A percentile compares a stretch with the other conserved stretches of the same genome.
phyloP scores from a whole-genome alignment of 2,329 filamentous ascomycete genomes.

The Trichoderma gracile region DNA sequence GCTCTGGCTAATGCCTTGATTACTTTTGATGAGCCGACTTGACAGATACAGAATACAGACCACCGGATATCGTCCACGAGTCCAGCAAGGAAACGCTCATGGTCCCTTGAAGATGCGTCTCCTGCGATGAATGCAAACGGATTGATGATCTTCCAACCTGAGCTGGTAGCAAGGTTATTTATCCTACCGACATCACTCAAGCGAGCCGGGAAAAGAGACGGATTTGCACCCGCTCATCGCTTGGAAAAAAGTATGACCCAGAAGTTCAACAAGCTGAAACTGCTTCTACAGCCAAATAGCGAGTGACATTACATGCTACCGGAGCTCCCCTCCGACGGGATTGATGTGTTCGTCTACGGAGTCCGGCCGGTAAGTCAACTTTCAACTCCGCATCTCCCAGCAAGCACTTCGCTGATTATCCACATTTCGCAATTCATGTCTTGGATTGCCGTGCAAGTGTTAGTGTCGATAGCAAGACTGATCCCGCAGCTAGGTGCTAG shows the following conservation, averaged over 20 bases:
- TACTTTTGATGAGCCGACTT: neutral
- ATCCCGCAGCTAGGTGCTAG: neutral
- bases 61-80: neutral
- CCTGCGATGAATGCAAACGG: neutral
- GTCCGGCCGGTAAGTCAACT: neutral
- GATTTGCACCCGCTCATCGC: neutral
- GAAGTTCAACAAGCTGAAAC: neutral
- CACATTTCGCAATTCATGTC: constrained; percentile 11
- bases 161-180: neutral
- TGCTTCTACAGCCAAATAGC: neutral
- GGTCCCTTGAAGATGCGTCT: neutral
- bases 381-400: constrained; percentile 1
- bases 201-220: neutral
- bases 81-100: no score
- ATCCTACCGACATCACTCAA: neutral
- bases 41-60: no score
- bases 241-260: neutral
- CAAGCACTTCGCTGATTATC: constrained; percentile 1
- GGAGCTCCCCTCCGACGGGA: neutral
- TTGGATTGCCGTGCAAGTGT: neutral
- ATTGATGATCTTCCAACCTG: neutral
- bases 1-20: neutral
- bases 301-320: neutral
- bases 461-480: neutral
- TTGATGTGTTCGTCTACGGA: neutral